Evolutionary conservation across 2,329 filamentous ascomycete species (phyloP).

Genomic region (Xylariaceae sp.): DNA sequence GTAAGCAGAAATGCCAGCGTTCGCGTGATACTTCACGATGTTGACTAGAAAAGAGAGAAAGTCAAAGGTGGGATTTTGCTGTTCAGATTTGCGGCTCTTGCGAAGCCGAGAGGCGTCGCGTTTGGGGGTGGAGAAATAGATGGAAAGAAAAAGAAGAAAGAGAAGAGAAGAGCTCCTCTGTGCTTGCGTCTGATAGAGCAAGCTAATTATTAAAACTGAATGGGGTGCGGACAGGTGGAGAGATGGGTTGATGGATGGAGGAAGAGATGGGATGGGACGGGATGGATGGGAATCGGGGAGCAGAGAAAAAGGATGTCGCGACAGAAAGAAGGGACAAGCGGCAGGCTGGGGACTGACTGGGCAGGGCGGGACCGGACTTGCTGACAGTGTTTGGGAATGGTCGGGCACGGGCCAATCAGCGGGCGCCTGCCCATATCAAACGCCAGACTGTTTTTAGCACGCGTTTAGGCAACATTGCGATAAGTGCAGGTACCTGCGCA

Average conservation of each 20-base stretch:
- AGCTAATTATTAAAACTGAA: conserved; percentile 10
- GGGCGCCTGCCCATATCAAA: neutral
- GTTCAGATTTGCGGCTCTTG: conserved; percentile 1
- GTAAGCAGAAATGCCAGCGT: neutral
- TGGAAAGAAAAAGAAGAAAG: conserved; percentile 20
- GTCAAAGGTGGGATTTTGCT: conserved; percentile 12
- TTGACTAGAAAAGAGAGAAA: conserved; percentile 4
- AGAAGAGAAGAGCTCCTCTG: conserved; percentile 14
- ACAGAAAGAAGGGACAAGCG: conserved; percentile 2
- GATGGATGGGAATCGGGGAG: neutral
- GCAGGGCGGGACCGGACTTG: conserved; percentile 4
- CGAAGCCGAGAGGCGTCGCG: neutral
- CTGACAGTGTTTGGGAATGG: conserved; percentile 6
- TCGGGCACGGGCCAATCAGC: conserved; percentile 8
- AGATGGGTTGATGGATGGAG: neutral
- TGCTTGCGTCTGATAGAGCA: neutral
- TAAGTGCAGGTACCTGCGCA: neutral
- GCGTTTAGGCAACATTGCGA: neutral
- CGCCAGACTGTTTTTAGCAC: neutral
- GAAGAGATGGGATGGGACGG: conserved; percentile 1
- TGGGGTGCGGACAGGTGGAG: neutral
- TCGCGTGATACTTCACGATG: neutral
- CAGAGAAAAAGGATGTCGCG: conserved; percentile 2
- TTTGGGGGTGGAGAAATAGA: neutral
- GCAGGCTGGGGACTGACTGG: conserved; percentile 1